A percentile compares a stretch with the other conserved stretches of the same genome.
Evolutionary conservation across 2,329 filamentous ascomycete species (phyloP).

Genomic region (Microsporum audouinii): DNA sequence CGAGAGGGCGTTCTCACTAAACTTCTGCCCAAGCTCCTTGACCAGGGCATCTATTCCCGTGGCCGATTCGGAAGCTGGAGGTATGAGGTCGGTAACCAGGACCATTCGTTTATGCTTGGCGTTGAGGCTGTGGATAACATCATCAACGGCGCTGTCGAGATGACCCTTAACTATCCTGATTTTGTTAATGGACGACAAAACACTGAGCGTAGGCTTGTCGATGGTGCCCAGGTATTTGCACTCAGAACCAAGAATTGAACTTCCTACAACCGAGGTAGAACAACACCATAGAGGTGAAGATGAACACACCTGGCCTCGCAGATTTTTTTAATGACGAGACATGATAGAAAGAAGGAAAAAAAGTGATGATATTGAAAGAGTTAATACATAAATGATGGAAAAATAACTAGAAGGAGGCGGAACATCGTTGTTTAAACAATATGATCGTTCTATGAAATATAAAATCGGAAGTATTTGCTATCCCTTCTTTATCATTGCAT

Average conservation of each 20-base stretch:
- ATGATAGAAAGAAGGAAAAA: not conserved
- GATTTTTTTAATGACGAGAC: not conserved
- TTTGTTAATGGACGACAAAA: slow-evolving; percentile 71
- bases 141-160: slow-evolving; percentile 75
- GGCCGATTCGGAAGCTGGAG: slow-evolving; percentile 97
- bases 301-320: not conserved
- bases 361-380: not conserved
- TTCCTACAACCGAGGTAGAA: not conserved
- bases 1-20: slow-evolving; percentile 88
- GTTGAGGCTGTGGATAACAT: slow-evolving; percentile 89
- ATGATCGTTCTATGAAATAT: not conserved
- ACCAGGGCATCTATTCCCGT: slow-evolving; percentile 83
- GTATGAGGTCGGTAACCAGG: slow-evolving; percentile 95
- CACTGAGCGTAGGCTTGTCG: slow-evolving; percentile 50
- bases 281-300: not conserved
- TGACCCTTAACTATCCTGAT: slow-evolving; percentile 93
- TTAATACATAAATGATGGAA: not conserved
- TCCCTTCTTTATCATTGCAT: not conserved
- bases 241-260: not conserved
- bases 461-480: not conserved
- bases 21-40: slow-evolving; percentile 84
- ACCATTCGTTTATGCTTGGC: slow-evolving; percentile 95
- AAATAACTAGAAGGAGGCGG: not conserved
- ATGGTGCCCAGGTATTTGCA: slow-evolving; percentile 22
- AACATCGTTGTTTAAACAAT: not conserved